Base-by-base conservation (phyloP, 1,139 yeast genomes). In the Yamadazyma atlantica region DNA sequence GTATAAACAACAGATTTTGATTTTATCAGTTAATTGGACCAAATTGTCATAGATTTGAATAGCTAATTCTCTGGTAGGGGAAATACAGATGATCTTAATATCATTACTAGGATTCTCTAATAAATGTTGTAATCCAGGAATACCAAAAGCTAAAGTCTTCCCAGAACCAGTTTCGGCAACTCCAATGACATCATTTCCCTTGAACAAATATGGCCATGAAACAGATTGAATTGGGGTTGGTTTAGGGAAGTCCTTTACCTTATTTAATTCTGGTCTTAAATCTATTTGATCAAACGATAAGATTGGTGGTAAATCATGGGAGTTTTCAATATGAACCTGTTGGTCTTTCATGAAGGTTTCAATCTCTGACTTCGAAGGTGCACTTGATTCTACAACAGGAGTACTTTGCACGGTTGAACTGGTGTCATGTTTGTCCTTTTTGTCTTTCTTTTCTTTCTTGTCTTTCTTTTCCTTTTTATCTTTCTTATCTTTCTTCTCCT, bases 81-180 rank as follows among this genome's bases (percentile, higher is more conserved):
- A 89, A 38, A 92, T 82, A 44, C 86, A 88, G 45, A 94, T 73
- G 4, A 89, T 95, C 51, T 80, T 79, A 41, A 86, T 73, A 13
- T 85, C 86, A 30, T 65, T 63, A 34, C 69, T 65, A 38, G 64
- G 57, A 31, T 55, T 53, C 34, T 69, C 62, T 39, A 73, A 60
- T 46, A 89, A 67, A 48, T 81, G 81, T 59, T 88, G 76, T 41
- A 92, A 76, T n/a, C 97, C 97, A 32, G 99, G 99, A 14, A 92
- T 95, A 55, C 97, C 96, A 60, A 92, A 92, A 1, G 97, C 97
- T 64, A 90, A 83, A 0, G 98, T 92, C 63, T 92, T 92, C 55
- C 98, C 98, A 0, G 96, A 88, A 33, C 98, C 98, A 10, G 98
- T 92, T 66, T 92, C 97, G 21, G 98, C 98, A 44, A 94, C 97